Base-by-base conservation (phyloP, 108 stramenopile species). In the Cyclotella kingstonii region DNA sequence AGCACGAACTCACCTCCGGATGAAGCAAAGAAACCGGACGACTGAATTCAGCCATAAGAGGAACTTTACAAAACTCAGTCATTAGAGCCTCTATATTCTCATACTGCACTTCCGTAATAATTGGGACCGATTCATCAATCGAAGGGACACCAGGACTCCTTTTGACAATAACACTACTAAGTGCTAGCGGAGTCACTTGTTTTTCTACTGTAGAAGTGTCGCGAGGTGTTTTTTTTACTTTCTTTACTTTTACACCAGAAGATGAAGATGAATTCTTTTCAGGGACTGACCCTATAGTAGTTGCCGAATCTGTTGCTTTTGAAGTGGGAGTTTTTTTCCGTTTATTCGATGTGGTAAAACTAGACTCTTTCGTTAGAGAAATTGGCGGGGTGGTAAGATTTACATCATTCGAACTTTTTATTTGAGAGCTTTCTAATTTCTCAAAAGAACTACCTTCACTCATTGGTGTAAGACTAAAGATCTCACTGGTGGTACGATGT, bases 11-110 rank as follows among this genome's bases (percentile, higher is more conserved):
- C 54, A 90, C 85, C 81, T 93, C 92, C 11, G 92, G 92, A 71
- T 93, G 92, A 31, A 93, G 70, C 15, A 90, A 53, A 11, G 86
- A 65, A 23, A 93, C 89, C 11, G 92, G 92, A 7, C 92, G 83
- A 63, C 83, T 88, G 46, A 93, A 93, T 66, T 93, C 92, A 8
- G 86, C 84, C 81, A 93, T 71, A 53, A 93, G 66, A 3, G 92
- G 92, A 25, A 93, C 89, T 46, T 68, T 65, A 60, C 92, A 93
- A 76, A 93, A 93, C 44, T 88, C 85, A 31, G 54, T 66, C 89
- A 93, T 90, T 28, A 93, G 59, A 30, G 54, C 52, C 45, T 83
- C 67, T 54, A 86, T 63, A 70, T 90, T 88, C 45, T 79, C 73
- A 60, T 89, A 93, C 38, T 93, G 80, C 19, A 33, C 77, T 17